phyloP scores from a whole-genome alignment of 345 rosid genomes.

The Ceriops tagal region DNA sequence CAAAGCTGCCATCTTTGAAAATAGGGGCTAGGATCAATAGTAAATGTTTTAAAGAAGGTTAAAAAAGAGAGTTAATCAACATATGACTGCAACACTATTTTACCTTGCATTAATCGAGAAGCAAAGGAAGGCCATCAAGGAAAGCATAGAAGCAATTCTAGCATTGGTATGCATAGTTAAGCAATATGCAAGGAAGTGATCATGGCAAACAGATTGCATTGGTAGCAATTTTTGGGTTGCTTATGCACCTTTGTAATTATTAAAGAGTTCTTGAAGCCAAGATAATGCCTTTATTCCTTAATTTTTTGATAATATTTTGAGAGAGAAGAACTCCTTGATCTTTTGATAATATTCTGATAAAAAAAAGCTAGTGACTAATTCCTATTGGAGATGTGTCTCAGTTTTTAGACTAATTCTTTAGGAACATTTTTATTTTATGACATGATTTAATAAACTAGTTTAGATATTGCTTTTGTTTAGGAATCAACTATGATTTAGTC shows the following conservation, averaged over 20 bases:
- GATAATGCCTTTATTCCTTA: constrained; percentile 49
- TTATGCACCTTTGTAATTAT: constrained; percentile 50
- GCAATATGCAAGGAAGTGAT: constrained; percentile 29
- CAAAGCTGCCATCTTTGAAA: constrained; percentile 46
- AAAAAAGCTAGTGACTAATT: constrained; percentile 51
- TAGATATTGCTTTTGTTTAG: no score
- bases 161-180: constrained; percentile 53
- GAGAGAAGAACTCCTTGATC: constrained; percentile 47
- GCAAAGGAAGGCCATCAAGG: constrained; percentile 60
- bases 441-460: no score
- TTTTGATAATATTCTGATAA: constrained; percentile 38
- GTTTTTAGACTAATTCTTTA: no score
- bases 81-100: constrained; percentile 66
- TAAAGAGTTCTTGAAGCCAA: constrained; percentile 56
- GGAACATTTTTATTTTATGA: no score
- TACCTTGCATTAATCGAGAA: constrained; percentile 64
- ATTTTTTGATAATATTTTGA: constrained; percentile 39
- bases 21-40: constrained; percentile 44
- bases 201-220: constrained; percentile 63
- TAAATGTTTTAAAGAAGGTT: constrained; percentile 38
- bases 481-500: no score
- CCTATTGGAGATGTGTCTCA: constrained; percentile 9
- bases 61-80: constrained; percentile 54
- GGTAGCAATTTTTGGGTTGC: constrained; percentile 61
- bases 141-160: constrained; percentile 48